Conservation (phyloP, 352 stramenopile genomes). For the Globisporangium barbulae region DNA sequence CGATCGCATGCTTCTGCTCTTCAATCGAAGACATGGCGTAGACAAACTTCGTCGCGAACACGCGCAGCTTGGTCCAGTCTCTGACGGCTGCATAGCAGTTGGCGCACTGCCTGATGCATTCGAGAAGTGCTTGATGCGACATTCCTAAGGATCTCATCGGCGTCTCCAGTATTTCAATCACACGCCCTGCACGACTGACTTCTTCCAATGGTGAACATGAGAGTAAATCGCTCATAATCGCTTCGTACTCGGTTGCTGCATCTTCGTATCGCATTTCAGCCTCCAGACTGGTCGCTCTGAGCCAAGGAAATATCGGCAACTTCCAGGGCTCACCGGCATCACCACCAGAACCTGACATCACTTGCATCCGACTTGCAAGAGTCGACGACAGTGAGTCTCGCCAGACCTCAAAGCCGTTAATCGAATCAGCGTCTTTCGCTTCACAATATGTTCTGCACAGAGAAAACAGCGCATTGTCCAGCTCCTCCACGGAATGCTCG, state of each 20-base stretch:
- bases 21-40: slow-evolving; percentile 23
- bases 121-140: slow-evolving; percentile 30
- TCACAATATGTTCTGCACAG: slow-evolving; percentile 43
- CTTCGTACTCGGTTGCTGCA: slow-evolving; percentile 41
- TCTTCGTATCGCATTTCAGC: slow-evolving; percentile 70
- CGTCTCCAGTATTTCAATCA: slow-evolving; percentile 21
- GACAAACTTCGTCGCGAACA: slow-evolving; percentile 29
- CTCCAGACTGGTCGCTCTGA: slow-evolving; percentile 36
- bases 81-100: slow-evolving; percentile 41
- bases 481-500: slow-evolving; percentile 28
- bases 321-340: slow-evolving; percentile 16
- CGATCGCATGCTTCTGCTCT: slow-evolving; percentile 19
- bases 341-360: slow-evolving; percentile 11
- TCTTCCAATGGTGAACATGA: background rate
- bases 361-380: slow-evolving; percentile 21
- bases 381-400: slow-evolving; percentile 28
- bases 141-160: slow-evolving; percentile 34
- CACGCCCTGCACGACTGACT: slow-evolving; percentile 14
- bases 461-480: slow-evolving; percentile 43
- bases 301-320: slow-evolving; percentile 37
- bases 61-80: slow-evolving; percentile 39
- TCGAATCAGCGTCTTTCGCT: slow-evolving; percentile 49
- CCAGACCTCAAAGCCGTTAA: slow-evolving; percentile 48
- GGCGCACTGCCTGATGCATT: slow-evolving; percentile 47
- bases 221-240: slow-evolving; percentile 20